Base-by-base conservation (phyloP, 495 filamentous ascomycete species). In the Usnea hakonensis region DNA sequence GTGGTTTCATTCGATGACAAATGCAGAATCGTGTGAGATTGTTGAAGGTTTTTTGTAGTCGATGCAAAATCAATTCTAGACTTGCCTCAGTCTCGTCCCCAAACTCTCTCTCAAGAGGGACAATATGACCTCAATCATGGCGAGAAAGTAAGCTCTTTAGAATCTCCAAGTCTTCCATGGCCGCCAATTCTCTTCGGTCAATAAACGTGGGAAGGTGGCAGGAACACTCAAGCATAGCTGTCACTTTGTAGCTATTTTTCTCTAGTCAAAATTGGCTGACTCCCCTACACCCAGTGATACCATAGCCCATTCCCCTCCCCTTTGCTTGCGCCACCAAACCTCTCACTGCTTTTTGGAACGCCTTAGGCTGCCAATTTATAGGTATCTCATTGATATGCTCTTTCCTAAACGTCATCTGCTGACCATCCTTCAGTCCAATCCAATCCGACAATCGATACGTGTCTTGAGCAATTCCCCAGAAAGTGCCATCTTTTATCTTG, bases 401-500 rank as follows among this genome's bases (percentile, higher is more conserved):
- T 19, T 41, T 56, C 40, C 63, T 56, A 30, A 59, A 65, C 13
- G 63, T 65, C 57, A 65, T 61, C 33, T 61, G 63, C 28, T 61
- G 35, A 13, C 63, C 63, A 0, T 61, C 57, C 7, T 55, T 21
- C n/a, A 65, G 30, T 19, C 37, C 41, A 21, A 65, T 53, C 17
- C n/a, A 26, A 19, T 50, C 30, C 28, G 6, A 28, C 19, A 54
- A 5, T 10, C 63, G 58, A 26, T 65, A 65, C 8, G 63, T 65
- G 33, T 53, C 50, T 30, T 52, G 35, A 55, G 63, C 38, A 5
- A 26, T 57, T 19, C 58, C 63, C 63, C 63, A 65, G 58, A 61
- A 61, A 16, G 63, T 65, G 32, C 63, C 63, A n/a, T 65, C 63
- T 52, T 65, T 65, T 38, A 65, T 61, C 56, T 65, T 65, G 57